Conservation (phyloP, 169 alveolate genomes). For the Eimeria mitis region DNA sequence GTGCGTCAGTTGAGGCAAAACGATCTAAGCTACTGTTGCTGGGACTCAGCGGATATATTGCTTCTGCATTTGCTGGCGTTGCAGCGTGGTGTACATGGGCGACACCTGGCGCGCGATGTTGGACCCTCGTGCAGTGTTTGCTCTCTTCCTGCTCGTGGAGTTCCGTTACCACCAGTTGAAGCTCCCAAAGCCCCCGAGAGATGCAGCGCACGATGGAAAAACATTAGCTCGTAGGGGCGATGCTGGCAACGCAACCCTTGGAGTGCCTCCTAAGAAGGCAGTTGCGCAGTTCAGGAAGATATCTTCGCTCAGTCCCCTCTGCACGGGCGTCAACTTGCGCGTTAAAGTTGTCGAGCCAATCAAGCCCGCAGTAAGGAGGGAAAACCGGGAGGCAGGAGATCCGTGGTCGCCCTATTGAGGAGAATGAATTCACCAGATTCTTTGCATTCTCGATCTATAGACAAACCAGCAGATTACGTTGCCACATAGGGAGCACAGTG, state of each 20-base stretch:
- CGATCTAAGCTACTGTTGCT: background rate
- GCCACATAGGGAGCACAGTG: background rate
- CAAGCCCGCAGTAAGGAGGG: slow-evolving; percentile 29
- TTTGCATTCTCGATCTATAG: background rate
- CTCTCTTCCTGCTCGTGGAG: slow-evolving; percentile 65
- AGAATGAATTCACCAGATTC: background rate
- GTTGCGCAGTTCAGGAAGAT: slow-evolving; percentile 58
- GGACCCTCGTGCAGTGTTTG: slow-evolving; percentile 73
- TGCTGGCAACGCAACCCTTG: background rate
- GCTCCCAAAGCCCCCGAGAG: slow-evolving; percentile 32
- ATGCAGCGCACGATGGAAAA: slow-evolving; percentile 14
- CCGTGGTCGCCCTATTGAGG: background rate
- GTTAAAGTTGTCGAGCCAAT: slow-evolving; percentile 73
- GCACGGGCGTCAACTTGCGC: slow-evolving; percentile 78
- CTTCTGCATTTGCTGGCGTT: background rate
- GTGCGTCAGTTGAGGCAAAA: background rate
- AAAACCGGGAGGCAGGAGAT: background rate
- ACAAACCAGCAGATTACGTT: background rate
- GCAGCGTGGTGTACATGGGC: slow-evolving; percentile 78
- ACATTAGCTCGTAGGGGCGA: slow-evolving; percentile 13
- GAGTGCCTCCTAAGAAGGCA: slow-evolving; percentile 54
- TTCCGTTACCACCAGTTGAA: slow-evolving; percentile 75
- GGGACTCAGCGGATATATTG: background rate
- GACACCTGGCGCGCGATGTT: slow-evolving; percentile 75
- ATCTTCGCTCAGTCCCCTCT: slow-evolving; percentile 60